Evolutionary conservation across 2,329 filamentous ascomycete genomes (phyloP).

Genomic region (Aspergillus pseudoterreus): DNA sequence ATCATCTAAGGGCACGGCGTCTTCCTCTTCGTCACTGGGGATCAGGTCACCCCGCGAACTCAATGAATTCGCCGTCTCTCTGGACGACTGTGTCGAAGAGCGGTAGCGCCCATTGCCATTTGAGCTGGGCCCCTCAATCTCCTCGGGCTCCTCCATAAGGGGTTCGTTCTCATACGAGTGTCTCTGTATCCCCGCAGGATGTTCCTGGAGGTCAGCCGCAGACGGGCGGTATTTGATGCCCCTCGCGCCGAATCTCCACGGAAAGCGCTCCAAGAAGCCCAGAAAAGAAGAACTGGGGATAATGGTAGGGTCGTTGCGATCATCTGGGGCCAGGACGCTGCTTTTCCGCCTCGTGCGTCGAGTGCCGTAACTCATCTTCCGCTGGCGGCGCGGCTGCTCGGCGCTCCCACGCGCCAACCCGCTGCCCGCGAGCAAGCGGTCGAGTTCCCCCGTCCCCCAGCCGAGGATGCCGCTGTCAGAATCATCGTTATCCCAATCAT

Average conservation of each 20-base stretch:
- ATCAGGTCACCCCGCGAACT: slow-evolving; percentile 88
- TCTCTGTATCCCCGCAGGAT: slow-evolving; percentile 58
- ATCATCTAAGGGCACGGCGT: slow-evolving; percentile 87
- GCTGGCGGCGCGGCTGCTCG: slow-evolving; percentile 67
- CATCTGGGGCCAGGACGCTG: slow-evolving; percentile 47
- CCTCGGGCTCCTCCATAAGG: slow-evolving; percentile 62
- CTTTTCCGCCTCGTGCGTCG: slow-evolving; percentile 59
- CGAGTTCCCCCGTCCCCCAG: slow-evolving; percentile 83
- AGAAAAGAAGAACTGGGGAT: slow-evolving; percentile 83
- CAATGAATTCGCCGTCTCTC: slow-evolving; percentile 78
- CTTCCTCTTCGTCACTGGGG: slow-evolving; percentile 87
- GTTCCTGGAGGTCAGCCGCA: slow-evolving; percentile 83
- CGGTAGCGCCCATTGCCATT: slow-evolving; percentile 48
- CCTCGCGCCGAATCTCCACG: slow-evolving; percentile 76
- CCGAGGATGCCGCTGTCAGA: slow-evolving; percentile 60
- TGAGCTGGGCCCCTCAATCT: slow-evolving; percentile 28
- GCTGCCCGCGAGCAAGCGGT: slow-evolving; percentile 71
- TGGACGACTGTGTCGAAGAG: slow-evolving; percentile 75
- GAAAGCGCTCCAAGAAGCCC: slow-evolving; percentile 77
- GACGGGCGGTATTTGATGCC: slow-evolving; percentile 85
- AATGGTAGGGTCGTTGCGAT: slow-evolving; percentile 70
- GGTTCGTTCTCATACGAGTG: slow-evolving; percentile 62
- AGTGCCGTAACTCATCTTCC: slow-evolving; percentile 87
- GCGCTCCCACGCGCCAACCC: slow-evolving; percentile 40
- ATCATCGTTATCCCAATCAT: slow-evolving; percentile 81